Conservation (phyloP, 306 rosid genomes). For the Cucurbita pepo region DNA sequence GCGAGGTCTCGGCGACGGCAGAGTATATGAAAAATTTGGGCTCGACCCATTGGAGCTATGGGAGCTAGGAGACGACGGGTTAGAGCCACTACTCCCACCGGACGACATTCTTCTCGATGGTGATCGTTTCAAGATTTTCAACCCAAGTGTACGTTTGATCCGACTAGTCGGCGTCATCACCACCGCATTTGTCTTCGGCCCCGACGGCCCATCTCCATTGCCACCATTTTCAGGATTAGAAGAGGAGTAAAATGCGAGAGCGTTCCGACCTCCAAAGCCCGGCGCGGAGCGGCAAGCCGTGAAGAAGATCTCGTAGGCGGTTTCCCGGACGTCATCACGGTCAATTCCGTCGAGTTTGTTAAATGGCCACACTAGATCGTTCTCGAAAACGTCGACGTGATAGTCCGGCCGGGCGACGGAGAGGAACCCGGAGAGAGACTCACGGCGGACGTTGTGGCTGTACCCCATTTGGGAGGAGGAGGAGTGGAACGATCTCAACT, state of each 20-base stretch:
- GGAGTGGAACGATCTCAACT: background rate
- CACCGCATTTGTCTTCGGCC: slow-evolving; percentile 25
- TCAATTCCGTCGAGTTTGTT: slow-evolving; percentile 29
- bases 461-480: slow-evolving; percentile 45
- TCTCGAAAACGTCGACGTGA: slow-evolving; percentile 3
- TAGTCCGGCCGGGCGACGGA: slow-evolving; percentile 18
- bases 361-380: slow-evolving; percentile 42
- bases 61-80: slow-evolving; percentile 29
- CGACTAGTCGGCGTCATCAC: slow-evolving; percentile 60
- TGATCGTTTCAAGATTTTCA: slow-evolving; percentile 75
- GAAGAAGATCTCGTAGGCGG: slow-evolving; percentile 87
- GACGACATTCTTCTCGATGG: slow-evolving; percentile 73
- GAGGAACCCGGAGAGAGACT: slow-evolving; percentile 36
- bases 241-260: slow-evolving; percentile 34
- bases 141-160: slow-evolving; percentile 62
- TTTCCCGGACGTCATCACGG: slow-evolving; percentile 46
- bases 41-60: slow-evolving; percentile 8
- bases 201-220: background rate
- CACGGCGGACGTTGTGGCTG: slow-evolving; percentile 73
- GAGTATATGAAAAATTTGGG: slow-evolving; percentile 6
- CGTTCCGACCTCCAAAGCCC: slow-evolving; percentile 61
- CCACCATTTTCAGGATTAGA: slow-evolving; percentile 1
- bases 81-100: slow-evolving; percentile 20
- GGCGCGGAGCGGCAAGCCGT: slow-evolving; percentile 70
- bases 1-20: slow-evolving; percentile 35